A percentile compares a stretch with the other conserved stretches of the same genome.
Evolutionary conservation across 2,329 filamentous ascomycete species (phyloP).

Genomic region (Penicillium sp.): DNA sequence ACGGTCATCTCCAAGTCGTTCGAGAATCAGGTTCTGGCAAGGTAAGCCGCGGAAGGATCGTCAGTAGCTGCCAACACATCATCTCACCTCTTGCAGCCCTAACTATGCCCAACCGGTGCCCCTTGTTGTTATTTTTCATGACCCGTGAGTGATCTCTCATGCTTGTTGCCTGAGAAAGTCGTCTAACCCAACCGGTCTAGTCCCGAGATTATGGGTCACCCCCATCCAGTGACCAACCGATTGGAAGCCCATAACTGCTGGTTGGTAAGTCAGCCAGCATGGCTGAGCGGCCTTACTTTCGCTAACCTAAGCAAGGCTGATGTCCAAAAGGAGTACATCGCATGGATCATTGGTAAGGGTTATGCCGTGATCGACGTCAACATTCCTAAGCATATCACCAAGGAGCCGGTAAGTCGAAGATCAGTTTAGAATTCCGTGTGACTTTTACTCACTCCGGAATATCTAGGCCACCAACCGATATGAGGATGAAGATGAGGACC

Average conservation of each 20-base stretch:
- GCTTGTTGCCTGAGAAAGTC: constrained; percentile 4
- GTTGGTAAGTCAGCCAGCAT: constrained; percentile 61
- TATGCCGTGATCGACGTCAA: constrained; percentile 92
- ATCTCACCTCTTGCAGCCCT: constrained; percentile 45
- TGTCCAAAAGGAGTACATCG: constrained; percentile 73
- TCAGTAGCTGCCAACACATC: neutral
- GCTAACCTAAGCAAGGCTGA: constrained; percentile 63
- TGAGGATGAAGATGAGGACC: constrained; percentile 49
- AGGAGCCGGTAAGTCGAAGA: constrained; percentile 53
- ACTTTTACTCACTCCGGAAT: neutral
- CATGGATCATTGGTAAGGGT: constrained; percentile 72
- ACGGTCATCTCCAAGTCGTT: constrained; percentile 71
- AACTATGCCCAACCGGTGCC: constrained; percentile 64
- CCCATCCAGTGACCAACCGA: constrained; percentile 66
- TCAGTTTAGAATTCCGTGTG: neutral
- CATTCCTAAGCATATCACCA: constrained; percentile 72
- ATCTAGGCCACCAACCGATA: constrained; percentile 32
- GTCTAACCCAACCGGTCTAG: constrained; percentile 39
- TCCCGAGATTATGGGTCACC: constrained; percentile 67
- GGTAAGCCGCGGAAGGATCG: constrained; percentile 46
- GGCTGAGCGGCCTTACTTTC: constrained; percentile 4
- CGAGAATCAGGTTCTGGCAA: constrained; percentile 81
- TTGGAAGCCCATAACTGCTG: constrained; percentile 82
- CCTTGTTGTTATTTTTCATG: constrained; percentile 83
- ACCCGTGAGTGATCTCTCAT: constrained; percentile 63